Evolutionary conservation across 2,329 filamentous ascomycete genomes (phyloP).

Genomic region (Penicillium sp.): DNA sequence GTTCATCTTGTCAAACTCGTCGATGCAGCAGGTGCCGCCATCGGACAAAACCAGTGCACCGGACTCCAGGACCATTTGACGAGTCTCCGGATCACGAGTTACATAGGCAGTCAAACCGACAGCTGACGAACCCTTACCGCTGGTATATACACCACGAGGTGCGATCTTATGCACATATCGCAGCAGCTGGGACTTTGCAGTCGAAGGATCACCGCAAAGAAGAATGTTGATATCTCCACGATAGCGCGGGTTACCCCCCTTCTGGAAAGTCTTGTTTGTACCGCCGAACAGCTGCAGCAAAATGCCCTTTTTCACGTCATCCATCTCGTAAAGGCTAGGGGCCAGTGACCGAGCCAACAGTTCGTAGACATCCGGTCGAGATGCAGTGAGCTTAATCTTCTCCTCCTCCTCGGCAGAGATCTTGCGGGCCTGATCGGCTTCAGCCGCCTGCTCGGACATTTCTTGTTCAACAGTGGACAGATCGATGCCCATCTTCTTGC

Average conservation of each 20-base stretch:
- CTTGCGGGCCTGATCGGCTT: constrained; percentile 78
- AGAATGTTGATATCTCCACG: constrained; percentile 96
- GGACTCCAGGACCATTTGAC: constrained; percentile 70
- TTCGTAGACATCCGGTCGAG: constrained; percentile 85
- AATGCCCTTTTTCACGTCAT: constrained; percentile 98
- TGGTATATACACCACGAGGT: constrained; percentile 77
- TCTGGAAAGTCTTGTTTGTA: constrained; percentile 96
- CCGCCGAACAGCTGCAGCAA: constrained; percentile 94
- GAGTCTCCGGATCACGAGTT: constrained; percentile 69
- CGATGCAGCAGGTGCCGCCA: constrained; percentile 73
- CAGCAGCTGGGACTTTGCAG: constrained; percentile 90
- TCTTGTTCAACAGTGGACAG: constrained; percentile 82
- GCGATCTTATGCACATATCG: constrained; percentile 97
- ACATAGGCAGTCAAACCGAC: constrained; percentile 76
- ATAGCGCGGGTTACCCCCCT: constrained; percentile 92
- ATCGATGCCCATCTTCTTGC: constrained; percentile 89
- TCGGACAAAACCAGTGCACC: constrained; percentile 71
- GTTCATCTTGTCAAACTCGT: constrained; percentile 79
- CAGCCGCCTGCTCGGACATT: constrained; percentile 66
- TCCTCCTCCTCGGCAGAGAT: constrained; percentile 82
- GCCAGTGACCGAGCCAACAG: constrained; percentile 85
- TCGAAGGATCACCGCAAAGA: constrained; percentile 94
- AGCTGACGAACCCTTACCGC: constrained; percentile 71
- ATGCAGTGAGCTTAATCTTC: constrained; percentile 78
- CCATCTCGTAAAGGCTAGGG: constrained; percentile 95